Percentiles rank a stretch among this genome's conserved stretches.
These are phyloP conservation scores for Viola pubescens DNA, from an alignment of 441 rosid genomes.

Conservation along the genomic window DNA sequence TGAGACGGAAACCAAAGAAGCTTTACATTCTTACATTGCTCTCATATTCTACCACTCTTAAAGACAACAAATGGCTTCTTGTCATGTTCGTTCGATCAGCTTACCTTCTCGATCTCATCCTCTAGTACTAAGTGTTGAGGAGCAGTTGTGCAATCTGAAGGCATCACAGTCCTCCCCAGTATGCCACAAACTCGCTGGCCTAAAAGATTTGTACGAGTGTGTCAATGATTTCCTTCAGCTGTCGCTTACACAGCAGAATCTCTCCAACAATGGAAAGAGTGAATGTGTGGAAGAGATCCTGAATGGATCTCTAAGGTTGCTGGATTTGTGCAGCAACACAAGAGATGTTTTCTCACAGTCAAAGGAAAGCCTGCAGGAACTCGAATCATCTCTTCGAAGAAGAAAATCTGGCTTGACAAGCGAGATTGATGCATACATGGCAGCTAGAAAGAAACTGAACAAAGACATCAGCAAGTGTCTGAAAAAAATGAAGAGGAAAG, in stretches of 20 bases:
- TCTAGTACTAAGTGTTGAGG: constrained; percentile 19
- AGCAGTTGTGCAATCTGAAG: constrained; percentile 27
- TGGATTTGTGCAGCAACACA: constrained; percentile 29
- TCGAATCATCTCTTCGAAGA: constrained; percentile 27
- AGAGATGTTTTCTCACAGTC: constrained; percentile 30
- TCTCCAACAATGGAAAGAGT: constrained; percentile 17
- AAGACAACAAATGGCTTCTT: too few species aligned
- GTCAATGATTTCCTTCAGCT: constrained; percentile 30
- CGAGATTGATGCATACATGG: constrained; percentile 24
- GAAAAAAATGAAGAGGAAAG: constrained; percentile 20
- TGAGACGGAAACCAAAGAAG: too few species aligned
- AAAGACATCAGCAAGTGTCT: constrained; percentile 25
- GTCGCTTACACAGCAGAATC: constrained; percentile 22
- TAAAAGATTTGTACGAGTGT: constrained; percentile 39
- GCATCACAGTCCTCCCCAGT: constrained; percentile 27
- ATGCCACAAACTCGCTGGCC: constrained; percentile 16
- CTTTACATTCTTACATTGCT: too few species aligned
- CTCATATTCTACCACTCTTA: too few species aligned
- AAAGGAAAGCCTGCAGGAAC: constrained; percentile 19
- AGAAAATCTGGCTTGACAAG: constrained; percentile 16
- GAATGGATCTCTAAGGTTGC: constrained; percentile 31
- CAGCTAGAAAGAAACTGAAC: constrained; percentile 27
- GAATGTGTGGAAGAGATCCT: constrained; percentile 24
- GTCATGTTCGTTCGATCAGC: constrained; percentile 26
- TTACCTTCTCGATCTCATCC: constrained; percentile 38